These are phyloP conservation scores for Venustampulla echinocandica DNA, from an alignment of 495 filamentous ascomycete genomes.

Conservation along the genomic window DNA sequence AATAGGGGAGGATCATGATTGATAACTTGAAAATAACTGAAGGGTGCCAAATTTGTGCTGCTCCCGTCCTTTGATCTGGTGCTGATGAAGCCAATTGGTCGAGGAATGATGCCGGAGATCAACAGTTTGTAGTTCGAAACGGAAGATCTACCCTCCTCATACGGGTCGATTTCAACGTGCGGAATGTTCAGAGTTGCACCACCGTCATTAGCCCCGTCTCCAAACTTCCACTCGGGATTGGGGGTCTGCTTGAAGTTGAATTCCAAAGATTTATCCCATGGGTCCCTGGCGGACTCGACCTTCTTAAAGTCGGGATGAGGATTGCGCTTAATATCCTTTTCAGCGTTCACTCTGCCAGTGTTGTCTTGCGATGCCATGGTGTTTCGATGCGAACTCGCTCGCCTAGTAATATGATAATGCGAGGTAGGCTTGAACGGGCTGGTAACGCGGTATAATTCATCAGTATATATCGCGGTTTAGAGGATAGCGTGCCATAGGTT, in stretches of 20 bases:
- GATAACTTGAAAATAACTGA: conserved; percentile 75
- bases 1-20: conserved; percentile 89
- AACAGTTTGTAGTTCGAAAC: conserved; percentile 86
- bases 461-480: too few species aligned
- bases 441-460: neutral
- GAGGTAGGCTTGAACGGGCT: neutral
- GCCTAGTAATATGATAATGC: neutral
- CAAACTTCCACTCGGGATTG: conserved; percentile 66
- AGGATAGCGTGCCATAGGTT: too few species aligned
- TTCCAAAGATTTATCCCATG: conserved; percentile 46
- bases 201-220: conserved; percentile 55
- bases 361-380: conserved; percentile 1
- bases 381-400: too few species aligned
- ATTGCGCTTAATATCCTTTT: conserved; percentile 48
- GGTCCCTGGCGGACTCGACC: conserved; percentile 62
- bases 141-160: conserved; percentile 56
- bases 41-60: conserved; percentile 73
- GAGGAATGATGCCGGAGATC: conserved; percentile 76
- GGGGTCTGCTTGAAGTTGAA: conserved; percentile 62
- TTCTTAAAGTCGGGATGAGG: conserved; percentile 70
- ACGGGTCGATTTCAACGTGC: conserved; percentile 77
- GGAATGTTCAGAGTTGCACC: conserved; percentile 45
- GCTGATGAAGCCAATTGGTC: conserved; percentile 57
- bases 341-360: conserved; percentile 19
- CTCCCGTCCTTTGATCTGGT: conserved; percentile 35